Evolutionary conservation across 148 eudicot genomes (phyloP), one percentile per base, ranked within the genome.

Genomic region (Vaccinium darrowii): DNA sequence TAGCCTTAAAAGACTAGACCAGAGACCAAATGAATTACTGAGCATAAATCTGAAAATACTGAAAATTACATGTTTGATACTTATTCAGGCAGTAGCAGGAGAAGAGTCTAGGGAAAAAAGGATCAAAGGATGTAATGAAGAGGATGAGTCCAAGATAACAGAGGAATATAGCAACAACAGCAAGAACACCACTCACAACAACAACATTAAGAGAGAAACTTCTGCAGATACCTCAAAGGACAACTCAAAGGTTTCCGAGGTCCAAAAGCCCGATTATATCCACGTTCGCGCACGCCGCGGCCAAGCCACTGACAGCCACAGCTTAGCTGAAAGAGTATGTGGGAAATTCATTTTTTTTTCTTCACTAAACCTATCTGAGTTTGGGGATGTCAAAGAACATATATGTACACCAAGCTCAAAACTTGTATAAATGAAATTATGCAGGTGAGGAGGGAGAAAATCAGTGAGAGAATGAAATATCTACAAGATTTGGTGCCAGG

Each of bases 301-400:
- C 74, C 99, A 97, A 84, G 99, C 99, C 79, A 97, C 99, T 60
- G 99, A 97, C 84, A 97, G 98, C 93, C 99, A 97, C 84, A 97
- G 99, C 91, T 88, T 97, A 88, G 98, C 99, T 49, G 99, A 97
- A 91, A 93, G 99, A 87, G 98, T 95, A 86, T 81, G 95, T 86
- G 56, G 5, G 84, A 43, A 62, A 80, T 54, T 81, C 3, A 0
- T 13, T 7, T 27, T 13, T 7, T 27, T 13, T 69, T 30, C 3
- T 3, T 13, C 74, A 5, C 74, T 13, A 10, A n/a, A 9, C 15
- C 13, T 53, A 53, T 50, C 65, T 19, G 73, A 15, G 49, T 72
- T 33, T 83, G 80, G 39, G 39, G 39, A 4, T 27, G 0, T 14
- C 43, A 53, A 25, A 18, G n/a, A 57, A 54, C 60, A 7, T 10